These are phyloP conservation scores for Podaxis carcinomalis DNA, from an alignment of 768 basidiomycete genomes.

Conservation along the genomic window DNA sequence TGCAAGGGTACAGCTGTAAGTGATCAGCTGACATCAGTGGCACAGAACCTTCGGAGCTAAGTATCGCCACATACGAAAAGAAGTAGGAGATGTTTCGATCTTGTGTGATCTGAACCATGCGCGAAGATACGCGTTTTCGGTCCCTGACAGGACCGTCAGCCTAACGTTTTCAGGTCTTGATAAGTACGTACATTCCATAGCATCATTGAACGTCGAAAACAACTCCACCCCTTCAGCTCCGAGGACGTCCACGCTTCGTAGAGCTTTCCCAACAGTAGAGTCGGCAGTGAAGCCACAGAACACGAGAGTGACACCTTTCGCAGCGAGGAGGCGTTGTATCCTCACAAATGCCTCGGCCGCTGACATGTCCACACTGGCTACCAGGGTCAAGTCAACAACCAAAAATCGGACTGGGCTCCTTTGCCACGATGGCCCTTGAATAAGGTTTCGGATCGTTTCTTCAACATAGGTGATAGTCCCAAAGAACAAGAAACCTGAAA, in stretches of 20 bases:
- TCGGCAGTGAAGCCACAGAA: conserved; percentile 77
- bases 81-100: conserved; percentile 38
- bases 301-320: conserved; percentile 78
- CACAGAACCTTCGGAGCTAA: neutral
- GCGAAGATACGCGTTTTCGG: conserved; percentile 87
- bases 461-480: conserved; percentile 92
- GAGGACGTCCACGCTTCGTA: conserved; percentile 77
- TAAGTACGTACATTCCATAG: conserved; percentile 76
- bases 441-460: conserved; percentile 71
- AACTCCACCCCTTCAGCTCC: conserved; percentile 76
- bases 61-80: conserved; percentile 33
- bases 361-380: conserved; percentile 90
- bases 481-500: conserved; percentile 81
- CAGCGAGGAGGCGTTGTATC: conserved; percentile 74
- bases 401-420: conserved; percentile 83
- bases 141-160: conserved; percentile 48
- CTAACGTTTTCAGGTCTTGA: neutral
- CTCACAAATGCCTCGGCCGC: conserved; percentile 94
- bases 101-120: conserved; percentile 74
- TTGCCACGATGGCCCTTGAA: conserved; percentile 69
- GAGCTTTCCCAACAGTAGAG: conserved; percentile 63
- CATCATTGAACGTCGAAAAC: conserved; percentile 81
- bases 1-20: conserved; percentile 54
- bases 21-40: conserved; percentile 7
- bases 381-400: conserved; percentile 81